These are phyloP conservation scores for Solanum appendiculatum DNA, from an alignment of 257 asterid genomes.

Conservation along the genomic window DNA sequence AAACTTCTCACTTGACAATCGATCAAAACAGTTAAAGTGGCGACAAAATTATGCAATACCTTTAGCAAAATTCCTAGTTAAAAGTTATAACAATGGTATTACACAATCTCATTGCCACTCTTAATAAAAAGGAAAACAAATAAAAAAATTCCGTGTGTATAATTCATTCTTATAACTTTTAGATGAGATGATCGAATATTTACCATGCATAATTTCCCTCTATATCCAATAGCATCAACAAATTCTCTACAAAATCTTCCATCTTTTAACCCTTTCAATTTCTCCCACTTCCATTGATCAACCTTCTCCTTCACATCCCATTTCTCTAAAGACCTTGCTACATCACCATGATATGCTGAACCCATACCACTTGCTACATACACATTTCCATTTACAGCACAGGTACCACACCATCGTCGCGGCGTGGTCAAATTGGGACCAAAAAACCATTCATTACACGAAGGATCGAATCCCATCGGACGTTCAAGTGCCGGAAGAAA, in stretches of 20 bases:
- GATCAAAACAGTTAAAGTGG: background rate
- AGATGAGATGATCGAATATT: background rate
- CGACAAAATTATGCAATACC: background rate
- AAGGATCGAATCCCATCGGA: constrained; percentile 54
- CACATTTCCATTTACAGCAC: constrained; percentile 17
- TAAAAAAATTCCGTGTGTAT: no score
- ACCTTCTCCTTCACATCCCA: constrained; percentile 40
- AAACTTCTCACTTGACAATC: background rate
- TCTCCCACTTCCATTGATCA: constrained; percentile 46
- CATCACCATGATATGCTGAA: constrained; percentile 25
- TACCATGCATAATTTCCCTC: constrained; percentile 57
- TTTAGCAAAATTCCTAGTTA: background rate
- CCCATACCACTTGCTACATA: constrained; percentile 61
- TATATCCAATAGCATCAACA: constrained; percentile 44
- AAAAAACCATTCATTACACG: constrained; percentile 32
- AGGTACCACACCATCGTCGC: constrained; percentile 64
- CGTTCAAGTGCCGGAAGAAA: constrained; percentile 44
- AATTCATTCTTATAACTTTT: no score
- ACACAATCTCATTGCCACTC: background rate
- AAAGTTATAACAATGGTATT: background rate
- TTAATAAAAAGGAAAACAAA: background rate
- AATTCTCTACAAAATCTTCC: constrained; percentile 72
- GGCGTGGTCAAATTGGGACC: constrained; percentile 54
- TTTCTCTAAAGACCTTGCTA: constrained; percentile 55
- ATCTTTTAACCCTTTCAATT: constrained; percentile 26